A percentile compares a stretch with the other conserved stretches of the same genome.
These are phyloP conservation scores for Tilletia setariae DNA, from an alignment of 1,284 basidiomycete species.

Conservation along the genomic window DNA sequence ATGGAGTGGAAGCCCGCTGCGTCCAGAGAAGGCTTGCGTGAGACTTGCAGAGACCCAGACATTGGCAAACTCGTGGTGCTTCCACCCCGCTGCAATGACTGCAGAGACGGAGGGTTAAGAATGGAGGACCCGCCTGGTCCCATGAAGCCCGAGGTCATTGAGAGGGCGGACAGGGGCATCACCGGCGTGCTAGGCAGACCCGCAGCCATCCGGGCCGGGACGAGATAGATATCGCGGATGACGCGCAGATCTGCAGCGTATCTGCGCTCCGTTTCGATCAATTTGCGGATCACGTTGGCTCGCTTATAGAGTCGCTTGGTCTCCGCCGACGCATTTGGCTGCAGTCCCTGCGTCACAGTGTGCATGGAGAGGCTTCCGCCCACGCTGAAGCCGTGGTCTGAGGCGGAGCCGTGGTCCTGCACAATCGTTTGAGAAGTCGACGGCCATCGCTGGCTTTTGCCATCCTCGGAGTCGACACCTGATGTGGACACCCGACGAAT, in stretches of 20 bases:
- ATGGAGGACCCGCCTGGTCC: not conserved
- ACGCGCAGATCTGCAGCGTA: constrained; percentile 84
- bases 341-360: not conserved
- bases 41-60: not conserved
- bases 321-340: constrained; percentile 16
- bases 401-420: constrained; percentile 9
- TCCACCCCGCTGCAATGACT: not conserved
- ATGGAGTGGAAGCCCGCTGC: not conserved
- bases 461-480: not conserved
- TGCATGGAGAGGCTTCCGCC: constrained; percentile 8
- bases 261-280: constrained; percentile 68
- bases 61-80: not conserved
- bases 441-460: constrained; percentile 1
- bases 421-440: not conserved
- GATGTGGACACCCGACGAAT: not conserved
- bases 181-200: constrained; percentile 29
- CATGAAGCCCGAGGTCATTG: constrained; percentile 23
- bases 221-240: constrained; percentile 72
- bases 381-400: constrained; percentile 12
- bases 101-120: not conserved
- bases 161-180: constrained; percentile 26
- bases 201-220: constrained; percentile 49
- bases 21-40: constrained; percentile 1
- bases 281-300: constrained; percentile 74
- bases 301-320: constrained; percentile 65